phyloP scores from a whole-genome alignment of 768 basidiomycete genomes.

The Leucosporidium yakuticum region DNA sequence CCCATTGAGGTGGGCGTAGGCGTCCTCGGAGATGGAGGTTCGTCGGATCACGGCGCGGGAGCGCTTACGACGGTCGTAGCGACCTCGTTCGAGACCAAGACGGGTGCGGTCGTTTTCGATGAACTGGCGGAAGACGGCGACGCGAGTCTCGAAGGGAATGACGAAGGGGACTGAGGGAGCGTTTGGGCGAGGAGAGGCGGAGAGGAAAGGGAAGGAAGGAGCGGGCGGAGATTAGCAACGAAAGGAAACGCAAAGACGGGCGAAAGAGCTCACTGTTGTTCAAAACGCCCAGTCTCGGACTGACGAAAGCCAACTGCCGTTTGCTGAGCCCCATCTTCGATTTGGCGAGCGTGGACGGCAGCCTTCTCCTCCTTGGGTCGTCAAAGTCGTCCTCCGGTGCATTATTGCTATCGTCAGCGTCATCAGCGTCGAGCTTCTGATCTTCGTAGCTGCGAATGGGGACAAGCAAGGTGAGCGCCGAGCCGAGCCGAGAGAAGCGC shows the following conservation, averaged over 20 bases:
- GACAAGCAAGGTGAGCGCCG: neutral
- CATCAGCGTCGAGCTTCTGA: slow-evolving; percentile 45
- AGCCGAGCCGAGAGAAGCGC: neutral
- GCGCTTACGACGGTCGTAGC: slow-evolving; percentile 38
- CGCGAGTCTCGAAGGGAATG: slow-evolving; percentile 85
- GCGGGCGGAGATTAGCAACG: neutral
- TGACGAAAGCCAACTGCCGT: slow-evolving; percentile 66
- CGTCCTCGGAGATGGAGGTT: slow-evolving; percentile 76
- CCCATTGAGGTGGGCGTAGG: slow-evolving; percentile 66
- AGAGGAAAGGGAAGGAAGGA: neutral
- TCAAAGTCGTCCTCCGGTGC: slow-evolving; percentile 24
- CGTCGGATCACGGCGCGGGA: slow-evolving; percentile 57
- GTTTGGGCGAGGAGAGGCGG: neutral
- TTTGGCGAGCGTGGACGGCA: slow-evolving; percentile 8
- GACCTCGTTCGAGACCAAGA: slow-evolving; percentile 34
- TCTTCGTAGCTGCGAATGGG: slow-evolving; percentile 57
- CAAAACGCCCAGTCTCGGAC: slow-evolving; percentile 79
- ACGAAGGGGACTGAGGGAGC: slow-evolving; percentile 63
- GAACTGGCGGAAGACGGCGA: slow-evolving; percentile 80
- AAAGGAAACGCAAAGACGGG: neutral
- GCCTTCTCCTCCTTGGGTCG: slow-evolving; percentile 2
- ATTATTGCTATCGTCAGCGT: slow-evolving; percentile 17
- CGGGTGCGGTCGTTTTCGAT: slow-evolving; percentile 56
- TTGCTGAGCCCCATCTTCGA: slow-evolving; percentile 49
- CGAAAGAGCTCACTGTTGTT: slow-evolving; percentile 59